Conservation (phyloP, 2,329 filamentous ascomycete genomes). For the Trichoderma koningii region DNA sequence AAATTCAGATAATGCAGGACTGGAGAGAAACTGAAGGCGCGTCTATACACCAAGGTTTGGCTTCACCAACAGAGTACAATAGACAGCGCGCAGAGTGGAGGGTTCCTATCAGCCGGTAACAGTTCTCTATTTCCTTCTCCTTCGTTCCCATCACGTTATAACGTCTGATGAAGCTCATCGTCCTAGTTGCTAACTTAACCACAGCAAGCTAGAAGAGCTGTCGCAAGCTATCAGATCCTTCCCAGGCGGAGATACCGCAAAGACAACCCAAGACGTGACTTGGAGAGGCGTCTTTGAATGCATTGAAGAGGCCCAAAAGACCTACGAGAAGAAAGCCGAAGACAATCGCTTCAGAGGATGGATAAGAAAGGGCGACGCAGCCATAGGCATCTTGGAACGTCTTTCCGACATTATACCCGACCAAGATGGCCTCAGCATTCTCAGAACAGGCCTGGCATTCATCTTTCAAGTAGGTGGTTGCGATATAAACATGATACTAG, state of each 20-base stretch:
- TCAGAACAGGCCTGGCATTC: slow-evolving; percentile 3
- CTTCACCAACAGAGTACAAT: slow-evolving; percentile 22
- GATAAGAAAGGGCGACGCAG: slow-evolving; percentile 14
- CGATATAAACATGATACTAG: not conserved
- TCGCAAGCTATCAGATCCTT: not conserved
- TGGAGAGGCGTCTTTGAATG: slow-evolving; percentile 15
- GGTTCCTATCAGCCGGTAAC: slow-evolving; percentile 14
- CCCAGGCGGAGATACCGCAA: not conserved
- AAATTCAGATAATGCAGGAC: slow-evolving; percentile 22
- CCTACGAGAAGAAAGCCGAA: not conserved
- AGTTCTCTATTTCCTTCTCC: not conserved
- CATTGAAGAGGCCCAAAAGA: slow-evolving; percentile 12
- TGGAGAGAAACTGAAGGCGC: slow-evolving; percentile 19
- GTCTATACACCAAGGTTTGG: slow-evolving; percentile 4
- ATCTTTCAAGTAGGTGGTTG: slow-evolving; percentile 1
- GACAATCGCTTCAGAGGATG: slow-evolving; percentile 17
- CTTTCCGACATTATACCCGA: slow-evolving; percentile 17
- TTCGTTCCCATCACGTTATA: too few species aligned
- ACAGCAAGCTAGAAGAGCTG: slow-evolving; percentile 9
- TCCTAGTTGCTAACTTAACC: not conserved
- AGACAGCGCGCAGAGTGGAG: slow-evolving; percentile 22
- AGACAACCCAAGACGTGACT: not conserved
- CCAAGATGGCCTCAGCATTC: slow-evolving; percentile 14
- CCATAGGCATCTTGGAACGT: slow-evolving; percentile 13
- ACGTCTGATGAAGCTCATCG: too few species aligned